A percentile compares a stretch with the other conserved stretches of the same genome.
These are phyloP conservation scores for Suillus americanus DNA, from an alignment of 768 basidiomycete genomes.

Conservation along the genomic window DNA sequence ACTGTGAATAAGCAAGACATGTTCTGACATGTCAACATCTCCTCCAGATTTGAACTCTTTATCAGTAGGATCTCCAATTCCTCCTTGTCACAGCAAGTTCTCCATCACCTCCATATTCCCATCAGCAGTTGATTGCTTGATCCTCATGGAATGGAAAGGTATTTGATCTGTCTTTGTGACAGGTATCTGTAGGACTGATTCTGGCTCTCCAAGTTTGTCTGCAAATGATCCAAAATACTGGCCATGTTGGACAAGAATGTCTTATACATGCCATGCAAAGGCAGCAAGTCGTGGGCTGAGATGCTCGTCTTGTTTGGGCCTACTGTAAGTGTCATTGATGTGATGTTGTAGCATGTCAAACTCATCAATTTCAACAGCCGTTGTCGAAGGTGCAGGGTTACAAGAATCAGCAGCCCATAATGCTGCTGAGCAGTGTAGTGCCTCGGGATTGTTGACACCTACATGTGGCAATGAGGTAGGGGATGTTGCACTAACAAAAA, in stretches of 20 bases:
- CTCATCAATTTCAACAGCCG: not conserved
- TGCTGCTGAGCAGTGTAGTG: not conserved
- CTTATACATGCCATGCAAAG: not conserved
- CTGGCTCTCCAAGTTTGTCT: not conserved
- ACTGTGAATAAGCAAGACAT: constrained; percentile 21
- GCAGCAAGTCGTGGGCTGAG: not conserved
- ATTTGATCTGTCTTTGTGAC: constrained; percentile 19
- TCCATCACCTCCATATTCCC: constrained; percentile 23
- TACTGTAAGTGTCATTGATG: constrained; percentile 7
- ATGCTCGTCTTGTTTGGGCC: not conserved
- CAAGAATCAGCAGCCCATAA: not conserved
- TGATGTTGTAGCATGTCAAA: constrained; percentile 1
- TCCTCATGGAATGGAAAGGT: constrained; percentile 21
- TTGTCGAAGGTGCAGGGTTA: not conserved
- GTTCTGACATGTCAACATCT: constrained; percentile 12
- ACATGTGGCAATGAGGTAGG: not conserved
- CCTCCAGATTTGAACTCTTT: constrained; percentile 10
- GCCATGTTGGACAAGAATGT: not conserved
- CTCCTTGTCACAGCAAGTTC: constrained; percentile 8
- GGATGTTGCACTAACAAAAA: not conserved
- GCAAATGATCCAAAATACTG: not conserved
- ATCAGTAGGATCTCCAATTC: not conserved
- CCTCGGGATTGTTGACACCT: not conserved
- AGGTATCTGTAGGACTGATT: constrained; percentile 20
- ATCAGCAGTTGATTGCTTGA: constrained; percentile 21